Evolutionary conservation across 208 protist genomes (phyloP), one percentile per base, ranked within the genome.

Genomic region (Trypanosoma boissoni): DNA sequence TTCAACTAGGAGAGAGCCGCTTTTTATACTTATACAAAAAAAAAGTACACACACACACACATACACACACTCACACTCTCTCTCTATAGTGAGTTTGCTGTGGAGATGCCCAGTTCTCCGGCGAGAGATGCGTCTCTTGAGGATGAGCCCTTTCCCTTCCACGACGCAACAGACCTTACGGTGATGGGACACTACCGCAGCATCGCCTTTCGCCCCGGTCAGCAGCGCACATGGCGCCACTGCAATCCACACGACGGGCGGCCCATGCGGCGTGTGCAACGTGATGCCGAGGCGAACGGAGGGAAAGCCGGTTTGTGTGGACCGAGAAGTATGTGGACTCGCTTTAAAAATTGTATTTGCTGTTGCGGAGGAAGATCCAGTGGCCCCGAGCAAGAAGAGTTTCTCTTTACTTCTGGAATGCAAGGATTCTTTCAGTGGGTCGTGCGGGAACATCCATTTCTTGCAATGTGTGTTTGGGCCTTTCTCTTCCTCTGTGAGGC

Each of bases 401-500:
- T 93, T 66, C 62, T 53, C 16, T 91, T 86, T 63, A 83, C 88
- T 34, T 77, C 81, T n/a, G 88, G 88, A 0, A 54, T 68, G 0
- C 73, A 78, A 67, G 84, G 84, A 68, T 86, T 86, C 52, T 94
- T 91, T 51, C 83, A 91, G 48, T 64, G 68, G 39, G 80, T 94
- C 61, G 73, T 91, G 29, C 74, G 83, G 12, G 59, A 90, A 59
- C 72, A 84, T 54, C 78, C 88, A 1, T 68, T 88, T 3, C 71
- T 77, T 5, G 78, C 88, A 18, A 72, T 94, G 41, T 74, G 64
- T 42, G 80, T 88, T 2, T 94, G 88, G 84, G 52, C 66, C n/a
- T 74, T 88, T 60, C 64, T 94, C 18, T 94, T 91, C 44, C 37
- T 89, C 3, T 80, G 87, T 31, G 83, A 94, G 64, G 54, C 86